Conservation (phyloP, 2,329 filamentous ascomycete species). For the Pseudocercospora fijiensis region DNA sequence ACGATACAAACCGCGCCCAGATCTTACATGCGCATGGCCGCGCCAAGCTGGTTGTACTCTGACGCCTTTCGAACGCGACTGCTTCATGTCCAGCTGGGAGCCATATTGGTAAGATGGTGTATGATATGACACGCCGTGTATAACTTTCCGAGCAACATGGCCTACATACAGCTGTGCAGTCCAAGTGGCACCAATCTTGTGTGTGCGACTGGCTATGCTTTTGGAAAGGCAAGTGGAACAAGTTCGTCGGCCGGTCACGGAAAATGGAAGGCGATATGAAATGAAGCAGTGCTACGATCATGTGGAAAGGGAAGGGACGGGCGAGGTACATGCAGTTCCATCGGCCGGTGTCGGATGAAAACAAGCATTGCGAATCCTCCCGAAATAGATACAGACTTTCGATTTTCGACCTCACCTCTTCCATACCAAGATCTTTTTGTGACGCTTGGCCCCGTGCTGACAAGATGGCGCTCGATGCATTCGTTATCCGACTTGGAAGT, state of each 20-base stretch:
- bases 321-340: no score
- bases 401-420: background rate
- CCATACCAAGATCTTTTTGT: background rate
- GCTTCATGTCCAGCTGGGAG: background rate
- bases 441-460: no score
- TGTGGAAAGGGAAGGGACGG: background rate
- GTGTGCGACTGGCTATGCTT: background rate
- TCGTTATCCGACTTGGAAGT: background rate
- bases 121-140: background rate
- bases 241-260: no score
- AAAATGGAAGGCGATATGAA: background rate
- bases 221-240: no score
- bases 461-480: background rate
- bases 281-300: background rate
- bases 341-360: background rate
- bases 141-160: background rate
- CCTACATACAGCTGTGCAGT: background rate
- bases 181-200: background rate
- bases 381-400: background rate
- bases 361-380: background rate
- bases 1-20: no score
- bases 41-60: background rate
- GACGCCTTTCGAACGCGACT: no score
- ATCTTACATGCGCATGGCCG: background rate
- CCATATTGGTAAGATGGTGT: background rate